Base-by-base conservation (phyloP, 768 basidiomycete genomes). In the Pleurotus sapidus region DNA sequence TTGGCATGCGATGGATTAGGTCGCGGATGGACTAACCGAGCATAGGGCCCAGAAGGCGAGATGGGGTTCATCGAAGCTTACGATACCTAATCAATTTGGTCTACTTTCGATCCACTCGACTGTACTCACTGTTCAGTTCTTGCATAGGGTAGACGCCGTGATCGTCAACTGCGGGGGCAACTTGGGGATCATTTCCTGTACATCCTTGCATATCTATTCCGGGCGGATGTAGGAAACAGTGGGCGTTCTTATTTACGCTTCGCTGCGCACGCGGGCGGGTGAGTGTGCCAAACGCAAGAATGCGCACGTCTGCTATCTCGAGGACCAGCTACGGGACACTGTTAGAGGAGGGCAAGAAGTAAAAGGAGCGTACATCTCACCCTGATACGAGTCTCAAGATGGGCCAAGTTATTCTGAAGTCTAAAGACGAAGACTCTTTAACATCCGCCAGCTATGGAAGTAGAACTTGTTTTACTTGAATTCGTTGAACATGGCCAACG, bases 221-320 rank as follows among this genome's bases (percentile, higher is more conserved):
- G 2, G 88, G 86, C 5, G 90, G 91, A 63, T 85, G 83, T 42
- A 93, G 68, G 55, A 92, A 80, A 40, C 77, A 63, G 53, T 77
- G 80, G n/a, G 91, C 90, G 66, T 88, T 91, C 7, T 69, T 64
- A 62, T 93, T 93, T 27, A 87, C 75, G 11, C 70, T 79, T 37
- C 87, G 71, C 42, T 77, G 67, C 51, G 81, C 84, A 40, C 79
- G 76, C 4, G 87, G 86, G 38, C 74, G 79, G 59, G 80, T 77
- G 17, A 87, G 74, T 1, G 84, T 84, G 7, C 91, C 91, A 47
- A 92, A 77, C 0, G 83, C 88, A 55, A 93, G 69, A 55, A 93
- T 80, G 24, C 90, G 81, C 34, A 89, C 82, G 64, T 93, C 91
- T 6, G 78, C 74, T 39, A 92, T 73, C 65, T 89, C 81, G 11